phyloP scores from a whole-genome alignment of 1,284 basidiomycete species.

The Ustilago crameri region DNA sequence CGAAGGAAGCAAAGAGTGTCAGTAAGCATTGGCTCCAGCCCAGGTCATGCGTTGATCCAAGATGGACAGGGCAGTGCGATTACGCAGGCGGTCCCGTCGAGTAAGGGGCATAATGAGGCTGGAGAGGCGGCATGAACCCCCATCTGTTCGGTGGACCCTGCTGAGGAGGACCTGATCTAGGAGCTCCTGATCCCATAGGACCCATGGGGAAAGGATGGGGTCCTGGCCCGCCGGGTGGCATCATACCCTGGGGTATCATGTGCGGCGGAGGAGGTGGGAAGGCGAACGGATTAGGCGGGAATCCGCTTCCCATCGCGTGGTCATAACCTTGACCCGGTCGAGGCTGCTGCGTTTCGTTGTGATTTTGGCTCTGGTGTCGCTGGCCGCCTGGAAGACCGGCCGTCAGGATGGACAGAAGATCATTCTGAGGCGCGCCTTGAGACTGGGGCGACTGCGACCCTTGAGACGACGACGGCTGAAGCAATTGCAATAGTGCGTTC shows the following conservation, averaged over 20 bases:
- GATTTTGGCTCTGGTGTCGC: constrained; percentile 4
- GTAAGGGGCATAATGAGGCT: constrained; percentile 35
- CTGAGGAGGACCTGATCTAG: constrained; percentile 16
- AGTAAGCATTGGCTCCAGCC: constrained; percentile 3
- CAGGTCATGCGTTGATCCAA: neutral
- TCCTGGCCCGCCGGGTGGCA: constrained; percentile 24
- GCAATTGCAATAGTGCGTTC: constrained; percentile 39
- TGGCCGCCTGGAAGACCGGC: constrained; percentile 23
- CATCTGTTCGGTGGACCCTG: constrained; percentile 23
- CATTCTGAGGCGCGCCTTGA: constrained; percentile 33
- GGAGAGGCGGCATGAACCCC: constrained; percentile 24
- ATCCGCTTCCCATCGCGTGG: constrained; percentile 20
- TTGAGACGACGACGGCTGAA: constrained; percentile 21
- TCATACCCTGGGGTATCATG: constrained; percentile 36
- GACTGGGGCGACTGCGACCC: constrained; percentile 19
- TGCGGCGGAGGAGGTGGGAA: constrained; percentile 45
- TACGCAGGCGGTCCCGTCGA: constrained; percentile 37
- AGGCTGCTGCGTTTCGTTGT: constrained; percentile 17
- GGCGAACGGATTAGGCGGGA: constrained; percentile 24
- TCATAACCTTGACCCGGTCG: constrained; percentile 17
- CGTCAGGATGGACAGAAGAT: constrained; percentile 46
- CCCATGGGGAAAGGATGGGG: constrained; percentile 37
- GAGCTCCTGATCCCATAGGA: constrained; percentile 17
- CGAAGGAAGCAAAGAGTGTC: neutral
- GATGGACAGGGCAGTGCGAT: neutral